Evolutionary conservation across 495 filamentous ascomycete genomes (phyloP), one percentile per base, ranked within the genome.

Genomic region (Lichina pygmaea): DNA sequence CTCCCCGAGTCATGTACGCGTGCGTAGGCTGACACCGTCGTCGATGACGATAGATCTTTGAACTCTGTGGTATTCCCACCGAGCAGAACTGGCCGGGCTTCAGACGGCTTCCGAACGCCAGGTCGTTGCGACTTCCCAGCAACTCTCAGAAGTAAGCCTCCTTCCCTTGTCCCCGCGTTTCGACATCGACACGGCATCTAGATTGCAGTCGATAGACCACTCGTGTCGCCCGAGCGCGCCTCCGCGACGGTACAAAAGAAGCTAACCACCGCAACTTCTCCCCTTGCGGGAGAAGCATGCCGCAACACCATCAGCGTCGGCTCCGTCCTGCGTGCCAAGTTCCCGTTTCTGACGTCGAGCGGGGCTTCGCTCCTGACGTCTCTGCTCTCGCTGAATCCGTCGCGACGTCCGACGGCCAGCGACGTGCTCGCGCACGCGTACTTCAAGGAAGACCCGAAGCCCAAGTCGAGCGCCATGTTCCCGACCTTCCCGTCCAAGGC

Each of bases 41-140:
- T 2, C 24, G 24, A 24, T 24, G 24, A 24, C 32, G 59, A 62
- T 45, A 68, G 63, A 93, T 94, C 59, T 93, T 97, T 58, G 75
- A 76, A 44, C 70, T 95, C 47, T 85, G 81, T 49, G 89, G 89
- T 17, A 70, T 86, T n/a, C 89, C 89, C 3, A 84, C 80, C 8
- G 74, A 85, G 34, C 75, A 81, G 17, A 68, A 66, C 12, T 97
- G 86, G 86, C 89, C 89, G 0, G 68, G 64, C 24, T 94, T 93
- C 66, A 73, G 76, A 33, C 77, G 82, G 41, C 68, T 95, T 6
- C 86, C 89, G 12, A 93, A 97, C 56, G 82, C 86, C 10, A 76
- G 77, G 53, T 76, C 77, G 9, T 66, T 97, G 8, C 76, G 78
- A n/a, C 62, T 94, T 0, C 89, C 86, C 3, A 58, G 62, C 38